Evolutionary conservation across 129 eudicot genomes (phyloP), one percentile per base, ranked within the genome.

Genomic region (Centaurea solstitialis): DNA sequence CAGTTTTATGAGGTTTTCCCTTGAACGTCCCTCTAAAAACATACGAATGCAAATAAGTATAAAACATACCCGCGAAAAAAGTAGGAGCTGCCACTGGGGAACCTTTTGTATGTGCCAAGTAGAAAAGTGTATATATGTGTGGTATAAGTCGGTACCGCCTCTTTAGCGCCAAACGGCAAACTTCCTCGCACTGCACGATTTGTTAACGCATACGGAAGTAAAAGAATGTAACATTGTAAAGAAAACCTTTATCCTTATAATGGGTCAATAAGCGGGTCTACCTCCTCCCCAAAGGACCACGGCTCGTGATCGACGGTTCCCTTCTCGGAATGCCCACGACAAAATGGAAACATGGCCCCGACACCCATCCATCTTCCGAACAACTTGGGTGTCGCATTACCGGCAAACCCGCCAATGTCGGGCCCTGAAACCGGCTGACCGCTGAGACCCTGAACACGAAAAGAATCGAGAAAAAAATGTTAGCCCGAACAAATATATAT

Each of bases 351-450:
- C 93, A 95, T 76, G 69, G 99, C 85, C 21, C 94, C 97, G 15
- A 95, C 80, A 79, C 97, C 99, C 85, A 95, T 74, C 99, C 97
- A 95, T 78, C 97, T 95, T 80, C 97, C 99, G 86, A 95, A 95
- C 66, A 95, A 87, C 82, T 76, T 92, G 33, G 99, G 97, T 9
- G 97, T 90, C 40, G 99, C 99, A 85, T 95, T 90, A 17, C 99
- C 99, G 43, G 89, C 97, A 86, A 89, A 95, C 39, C 99, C 99
- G 85, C 99, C 99, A 53, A 95, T 88, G 79, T 95, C 99, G 23
- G 97, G 99, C 72, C 97, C 99, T 15, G 97, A 88, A 80, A 92
- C 87, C 20, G 99, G 99, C 87, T 95, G 97, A 74, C 99, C 99
- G 80, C 97, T 95, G 67, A 95, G 90, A 78, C 97, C 93, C 99